Evolutionary conservation across 2,329 filamentous ascomycete species (phyloP), one percentile per base, ranked within the genome.

Genomic region (Fusarium papillatum): DNA sequence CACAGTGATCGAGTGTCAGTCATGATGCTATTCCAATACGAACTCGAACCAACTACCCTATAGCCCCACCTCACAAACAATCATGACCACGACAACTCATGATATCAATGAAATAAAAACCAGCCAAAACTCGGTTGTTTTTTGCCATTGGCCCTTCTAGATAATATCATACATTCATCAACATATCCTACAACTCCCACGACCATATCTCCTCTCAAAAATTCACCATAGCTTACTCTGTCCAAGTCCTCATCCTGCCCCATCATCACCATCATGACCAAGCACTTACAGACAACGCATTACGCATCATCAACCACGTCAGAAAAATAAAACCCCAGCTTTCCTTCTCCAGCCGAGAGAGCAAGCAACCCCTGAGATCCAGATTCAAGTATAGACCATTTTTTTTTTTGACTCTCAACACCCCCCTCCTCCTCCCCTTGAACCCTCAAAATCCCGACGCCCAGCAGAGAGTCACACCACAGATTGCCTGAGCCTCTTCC

Each of bases 381-480:
- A 31, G 48, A 65, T 61, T 57, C 24, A 64, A 29, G 57, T 64
- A 57, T 38, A 53, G 48, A 53, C 31, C 31, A 6, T 26, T 50
- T 34, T 34, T 34, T 34, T 34, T 34, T 34, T 34, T 53, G 10
- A 64, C 57, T 22, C 31, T 34, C 4, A 16, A 43, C 24, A 65
- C 24, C 13, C 64, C 34, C 65, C 39, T 60, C n/a, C 11, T 61
- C 34, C 63, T 36, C 66, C 61, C 31, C 17, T 60, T 6, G 16
- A 48, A 63, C 24, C 71, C 74, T 76, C 65, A 64, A 74, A 65
- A 41, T 74, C 63, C 74, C 68, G 71, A 72, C 22, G 50, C 57
- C 62, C 36, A 68, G 68, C 55, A 46, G 74, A 31, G 34, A 72
- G 60, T 76, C 74, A 76, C 65, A 74, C 74, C 74, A 76, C 74